Percentiles rank a stretch among this genome's conserved stretches.
Conservation (phyloP, 2,329 filamentous ascomycete genomes). For the Colletotrichum graminicola region DNA sequence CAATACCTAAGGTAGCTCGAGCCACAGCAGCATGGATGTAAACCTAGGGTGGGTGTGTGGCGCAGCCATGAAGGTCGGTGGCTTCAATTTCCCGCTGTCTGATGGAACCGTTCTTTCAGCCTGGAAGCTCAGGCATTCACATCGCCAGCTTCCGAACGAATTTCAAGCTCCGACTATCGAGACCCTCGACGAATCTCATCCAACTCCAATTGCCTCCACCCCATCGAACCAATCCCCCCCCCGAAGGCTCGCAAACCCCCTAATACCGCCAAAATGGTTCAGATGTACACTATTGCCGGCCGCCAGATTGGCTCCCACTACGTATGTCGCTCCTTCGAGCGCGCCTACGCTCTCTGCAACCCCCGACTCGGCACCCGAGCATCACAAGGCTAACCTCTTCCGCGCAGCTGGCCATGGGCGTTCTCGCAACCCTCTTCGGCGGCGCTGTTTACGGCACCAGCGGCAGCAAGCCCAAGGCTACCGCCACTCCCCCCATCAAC, state of each 20-base stretch:
- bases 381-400: conserved; percentile 43
- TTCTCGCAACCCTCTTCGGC: conserved; percentile 63
- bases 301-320: conserved; percentile 72
- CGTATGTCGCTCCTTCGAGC: conserved; percentile 57
- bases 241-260: conserved; percentile 45
- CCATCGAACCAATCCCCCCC: conserved; percentile 47
- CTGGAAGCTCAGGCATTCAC: conserved; percentile 30
- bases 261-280: conserved; percentile 58
- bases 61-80: conserved; percentile 4
- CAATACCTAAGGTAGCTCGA: no score
- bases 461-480: conserved; percentile 57
- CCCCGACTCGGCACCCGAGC: conserved; percentile 20
- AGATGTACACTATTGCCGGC: conserved; percentile 68
- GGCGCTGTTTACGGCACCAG: conserved; percentile 55
- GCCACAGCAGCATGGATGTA: conserved; percentile 14
- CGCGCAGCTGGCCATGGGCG: conserved; percentile 68
- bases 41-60: conserved; percentile 2
- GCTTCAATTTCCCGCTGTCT: conserved; percentile 26
- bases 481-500: conserved; percentile 69
- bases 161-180: conserved; percentile 44
- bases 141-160: conserved; percentile 41
- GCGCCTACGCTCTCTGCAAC: conserved; percentile 20
- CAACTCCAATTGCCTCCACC: conserved; percentile 48
- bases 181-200: conserved; percentile 30
- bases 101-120: neutral